These are phyloP conservation scores for Carpediemonas membranifera DNA, from an alignment of 78 protist species.

Conservation along the genomic window DNA sequence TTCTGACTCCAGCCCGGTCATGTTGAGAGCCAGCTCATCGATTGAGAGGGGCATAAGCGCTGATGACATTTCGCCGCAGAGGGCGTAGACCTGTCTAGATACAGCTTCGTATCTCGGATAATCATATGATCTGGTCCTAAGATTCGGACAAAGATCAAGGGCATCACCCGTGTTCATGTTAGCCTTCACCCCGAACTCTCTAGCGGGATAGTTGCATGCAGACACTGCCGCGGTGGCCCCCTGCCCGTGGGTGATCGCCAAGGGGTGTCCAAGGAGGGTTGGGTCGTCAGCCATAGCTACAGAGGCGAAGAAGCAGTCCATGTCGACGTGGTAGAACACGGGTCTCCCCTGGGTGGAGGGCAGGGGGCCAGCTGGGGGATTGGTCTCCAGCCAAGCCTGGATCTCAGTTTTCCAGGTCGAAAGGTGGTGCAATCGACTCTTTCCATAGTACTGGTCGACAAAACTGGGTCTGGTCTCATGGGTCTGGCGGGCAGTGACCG, in stretches of 20 bases:
- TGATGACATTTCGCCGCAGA: too few species aligned
- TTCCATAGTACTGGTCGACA: too few species aligned
- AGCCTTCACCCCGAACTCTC: background rate
- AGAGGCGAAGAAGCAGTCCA: slow-evolving; percentile 33
- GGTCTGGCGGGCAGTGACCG: too few species aligned
- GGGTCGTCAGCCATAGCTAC: slow-evolving; percentile 12
- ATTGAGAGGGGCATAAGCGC: background rate
- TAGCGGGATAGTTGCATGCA: slow-evolving; percentile 1
- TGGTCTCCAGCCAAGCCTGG: background rate
- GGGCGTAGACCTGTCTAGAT: background rate
- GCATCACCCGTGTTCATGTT: background rate
- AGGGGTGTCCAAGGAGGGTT: slow-evolving; percentile 1
- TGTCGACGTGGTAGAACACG: slow-evolving; percentile 13
- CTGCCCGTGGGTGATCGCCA: background rate
- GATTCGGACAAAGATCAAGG: background rate
- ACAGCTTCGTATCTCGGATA: slow-evolving; percentile 13
- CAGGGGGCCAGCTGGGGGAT: slow-evolving; percentile 8
- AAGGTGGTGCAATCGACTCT: slow-evolving; percentile 20
- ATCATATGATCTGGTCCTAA: slow-evolving; percentile 4
- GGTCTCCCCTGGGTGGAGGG: background rate
- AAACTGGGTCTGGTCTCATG: too few species aligned
- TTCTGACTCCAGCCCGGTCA: background rate
- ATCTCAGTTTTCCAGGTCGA: slow-evolving; percentile 11
- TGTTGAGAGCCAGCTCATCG: slow-evolving; percentile 11
- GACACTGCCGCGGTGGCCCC: slow-evolving; percentile 4